Percentiles rank a stretch among this genome's conserved stretches.
These are phyloP conservation scores for Scortechinia acanthostroma DNA, from an alignment of 2,329 filamentous ascomycete genomes.

Conservation along the genomic window DNA sequence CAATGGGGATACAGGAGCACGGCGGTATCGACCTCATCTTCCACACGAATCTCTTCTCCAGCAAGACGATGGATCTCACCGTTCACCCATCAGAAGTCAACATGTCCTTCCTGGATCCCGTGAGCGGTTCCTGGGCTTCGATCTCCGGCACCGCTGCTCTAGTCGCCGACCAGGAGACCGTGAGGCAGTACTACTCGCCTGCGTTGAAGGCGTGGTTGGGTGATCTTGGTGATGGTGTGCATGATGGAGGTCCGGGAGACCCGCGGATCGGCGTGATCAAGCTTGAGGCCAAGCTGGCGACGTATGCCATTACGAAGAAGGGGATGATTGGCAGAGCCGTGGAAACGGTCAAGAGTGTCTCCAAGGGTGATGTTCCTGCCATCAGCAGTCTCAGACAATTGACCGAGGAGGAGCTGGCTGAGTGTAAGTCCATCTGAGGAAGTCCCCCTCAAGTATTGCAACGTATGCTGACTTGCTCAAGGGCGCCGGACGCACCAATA, in stretches of 20 bases:
- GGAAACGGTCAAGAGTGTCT: conserved; percentile 51
- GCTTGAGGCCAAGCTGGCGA: conserved; percentile 25
- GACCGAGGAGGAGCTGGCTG: conserved; percentile 36
- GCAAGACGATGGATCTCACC: conserved; percentile 33
- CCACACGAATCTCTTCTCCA: conserved; percentile 34
- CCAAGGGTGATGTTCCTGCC: conserved; percentile 43
- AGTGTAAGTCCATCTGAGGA: conserved; percentile 23
- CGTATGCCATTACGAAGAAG: conserved; percentile 24
- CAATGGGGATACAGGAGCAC: conserved; percentile 2
- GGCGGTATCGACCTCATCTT: conserved; percentile 39
- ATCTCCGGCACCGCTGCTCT: conserved; percentile 29
- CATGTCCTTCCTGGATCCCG: conserved; percentile 34
- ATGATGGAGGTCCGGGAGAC: conserved; percentile 32
- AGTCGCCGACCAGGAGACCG: conserved; percentile 36
- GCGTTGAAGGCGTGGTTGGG: conserved; percentile 35
- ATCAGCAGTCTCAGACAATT: conserved; percentile 54
- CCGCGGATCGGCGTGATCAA: conserved; percentile 34
- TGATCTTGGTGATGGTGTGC: conserved; percentile 36
- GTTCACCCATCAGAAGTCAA: conserved; percentile 27
- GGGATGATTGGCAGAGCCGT: conserved; percentile 40
- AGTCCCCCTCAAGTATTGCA: conserved; percentile 7
- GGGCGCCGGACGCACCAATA: background rate
- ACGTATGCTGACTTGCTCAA: conserved; percentile 2
- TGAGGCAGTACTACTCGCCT: conserved; percentile 29
- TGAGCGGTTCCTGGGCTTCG: conserved; percentile 35